phyloP scores from a whole-genome alignment of 1,284 basidiomycete species.

The Anthracocystis walkeri region DNA sequence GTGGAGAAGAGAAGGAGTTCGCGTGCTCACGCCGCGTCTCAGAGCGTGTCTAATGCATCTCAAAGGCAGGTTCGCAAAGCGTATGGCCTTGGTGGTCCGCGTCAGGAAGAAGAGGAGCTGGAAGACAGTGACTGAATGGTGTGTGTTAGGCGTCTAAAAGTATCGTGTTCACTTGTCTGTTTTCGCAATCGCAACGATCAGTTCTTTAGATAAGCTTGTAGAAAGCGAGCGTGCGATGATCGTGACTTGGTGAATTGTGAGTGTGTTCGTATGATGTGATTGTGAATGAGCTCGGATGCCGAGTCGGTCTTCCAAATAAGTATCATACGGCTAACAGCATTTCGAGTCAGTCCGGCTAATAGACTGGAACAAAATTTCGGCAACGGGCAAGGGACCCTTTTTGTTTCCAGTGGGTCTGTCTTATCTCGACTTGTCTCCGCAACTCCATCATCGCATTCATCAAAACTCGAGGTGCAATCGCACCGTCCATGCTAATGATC shows the following conservation, averaged over 20 bases:
- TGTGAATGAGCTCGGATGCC: no score
- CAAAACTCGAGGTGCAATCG: not conserved
- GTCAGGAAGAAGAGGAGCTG: conserved; percentile 50
- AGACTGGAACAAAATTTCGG: conserved; percentile 21
- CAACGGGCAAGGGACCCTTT: conserved; percentile 17
- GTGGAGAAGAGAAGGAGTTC: conserved; percentile 32
- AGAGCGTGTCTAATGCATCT: not conserved
- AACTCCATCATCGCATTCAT: conserved; percentile 10
- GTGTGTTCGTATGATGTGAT: no score
- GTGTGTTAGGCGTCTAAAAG: not conserved
- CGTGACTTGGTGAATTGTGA: no score
- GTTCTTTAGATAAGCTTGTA: no score
- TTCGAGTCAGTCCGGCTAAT: conserved; percentile 20
- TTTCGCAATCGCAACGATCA: not conserved
- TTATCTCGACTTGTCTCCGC: not conserved
- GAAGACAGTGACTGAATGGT: conserved; percentile 42
- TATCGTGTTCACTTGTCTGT: not conserved
- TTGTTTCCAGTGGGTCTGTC: not conserved
- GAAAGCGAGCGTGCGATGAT: no score
- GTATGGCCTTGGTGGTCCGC: conserved; percentile 46
- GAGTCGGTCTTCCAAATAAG: no score
- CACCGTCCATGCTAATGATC: not conserved
- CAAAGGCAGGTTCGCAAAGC: conserved; percentile 32
- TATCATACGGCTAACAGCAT: no score
- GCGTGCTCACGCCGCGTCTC: conserved; percentile 1